Evolutionary conservation across 2,329 filamentous ascomycete genomes (phyloP), one percentile per base, ranked within the genome.

Genomic region (Fusarium sp.): DNA sequence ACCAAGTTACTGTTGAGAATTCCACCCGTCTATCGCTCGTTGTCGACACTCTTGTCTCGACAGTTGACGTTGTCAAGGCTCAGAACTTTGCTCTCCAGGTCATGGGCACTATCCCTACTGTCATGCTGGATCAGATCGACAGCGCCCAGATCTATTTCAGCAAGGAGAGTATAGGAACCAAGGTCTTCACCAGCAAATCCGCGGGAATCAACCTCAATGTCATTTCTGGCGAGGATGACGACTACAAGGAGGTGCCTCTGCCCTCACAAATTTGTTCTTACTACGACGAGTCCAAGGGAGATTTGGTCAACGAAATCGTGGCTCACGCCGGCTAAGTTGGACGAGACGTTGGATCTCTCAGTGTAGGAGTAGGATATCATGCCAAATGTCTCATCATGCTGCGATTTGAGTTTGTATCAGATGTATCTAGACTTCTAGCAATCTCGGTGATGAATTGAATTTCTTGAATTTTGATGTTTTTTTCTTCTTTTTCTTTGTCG

Each of bases 1-100:
- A 99, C 74, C 93, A 95, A n/a, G 91, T 99, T 61, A 94, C 93
- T 6, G 85, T 98, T 67, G 95, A 98, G 78, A 97, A 97, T 79
- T 94, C 89, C 52, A 86, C 83, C 42, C 89, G 92, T 45, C 82
- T 96, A 15, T 96, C 92, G 25, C 84, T 99, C 49, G 87, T 98
- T 47, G 85, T 98, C 49, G 94, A 98, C 70, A 91, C 88, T 1
- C 87, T 98, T 10, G 91, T 98, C 43, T 96, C 91, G 44, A 92
- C 91, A 29, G 87, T 99, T 53, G 95, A 99, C 72, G 91, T 96
- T 21, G 95, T 99, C 81, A 98, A 98, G 79, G 94, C 90, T 43
- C 86, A 90, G 68, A 96, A 95, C 76, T 97, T 99, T 73, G 93
- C 93, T 13, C 81, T 98, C n/a, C 93, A 97, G 77, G 91, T 99